These are phyloP conservation scores for Durotheca rogersii DNA, from an alignment of 495 filamentous ascomycete genomes.

Conservation along the genomic window DNA sequence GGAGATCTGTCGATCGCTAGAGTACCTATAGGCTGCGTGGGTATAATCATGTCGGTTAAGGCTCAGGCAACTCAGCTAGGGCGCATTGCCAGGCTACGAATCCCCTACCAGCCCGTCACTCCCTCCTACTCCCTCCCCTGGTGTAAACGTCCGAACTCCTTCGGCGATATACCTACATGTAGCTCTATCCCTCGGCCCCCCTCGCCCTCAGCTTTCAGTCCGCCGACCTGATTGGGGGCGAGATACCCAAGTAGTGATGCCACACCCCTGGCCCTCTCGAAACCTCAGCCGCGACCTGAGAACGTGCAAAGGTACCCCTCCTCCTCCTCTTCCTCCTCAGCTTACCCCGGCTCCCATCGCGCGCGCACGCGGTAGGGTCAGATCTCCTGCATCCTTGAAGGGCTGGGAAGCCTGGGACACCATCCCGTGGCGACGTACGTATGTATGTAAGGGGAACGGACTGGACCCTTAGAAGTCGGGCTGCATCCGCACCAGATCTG, in stretches of 20 bases:
- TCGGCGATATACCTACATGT: slow-evolving; percentile 1
- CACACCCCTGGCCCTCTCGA: slow-evolving; percentile 16
- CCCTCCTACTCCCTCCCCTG: slow-evolving; percentile 1
- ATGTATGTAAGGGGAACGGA: slow-evolving; percentile 20
- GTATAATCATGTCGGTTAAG: neutral
- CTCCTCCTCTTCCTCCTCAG: slow-evolving; percentile 26
- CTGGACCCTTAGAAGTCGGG: slow-evolving; percentile 18
- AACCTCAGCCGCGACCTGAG: slow-evolving; percentile 28
- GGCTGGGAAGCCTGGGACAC: slow-evolving; percentile 19
- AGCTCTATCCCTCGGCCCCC: no score
- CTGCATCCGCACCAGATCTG: slow-evolving; percentile 29
- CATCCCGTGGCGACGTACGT: no score
- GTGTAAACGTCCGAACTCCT: slow-evolving; percentile 1
- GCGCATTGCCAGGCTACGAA: neutral
- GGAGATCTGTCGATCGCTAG: slow-evolving; percentile 3
- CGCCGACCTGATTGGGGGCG: slow-evolving; percentile 14
- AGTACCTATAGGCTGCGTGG: no score
- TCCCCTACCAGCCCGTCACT: no score
- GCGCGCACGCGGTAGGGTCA: slow-evolving; percentile 33
- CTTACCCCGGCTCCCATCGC: slow-evolving; percentile 27
- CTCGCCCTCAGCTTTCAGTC: neutral
- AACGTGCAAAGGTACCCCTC: slow-evolving; percentile 30
- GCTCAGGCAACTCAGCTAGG: neutral
- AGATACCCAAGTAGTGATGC: slow-evolving; percentile 20
- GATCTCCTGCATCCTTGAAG: slow-evolving; percentile 28